Evolutionary conservation across 768 basidiomycete species (phyloP).

Genomic region (Boletus pseudopeckii): DNA sequence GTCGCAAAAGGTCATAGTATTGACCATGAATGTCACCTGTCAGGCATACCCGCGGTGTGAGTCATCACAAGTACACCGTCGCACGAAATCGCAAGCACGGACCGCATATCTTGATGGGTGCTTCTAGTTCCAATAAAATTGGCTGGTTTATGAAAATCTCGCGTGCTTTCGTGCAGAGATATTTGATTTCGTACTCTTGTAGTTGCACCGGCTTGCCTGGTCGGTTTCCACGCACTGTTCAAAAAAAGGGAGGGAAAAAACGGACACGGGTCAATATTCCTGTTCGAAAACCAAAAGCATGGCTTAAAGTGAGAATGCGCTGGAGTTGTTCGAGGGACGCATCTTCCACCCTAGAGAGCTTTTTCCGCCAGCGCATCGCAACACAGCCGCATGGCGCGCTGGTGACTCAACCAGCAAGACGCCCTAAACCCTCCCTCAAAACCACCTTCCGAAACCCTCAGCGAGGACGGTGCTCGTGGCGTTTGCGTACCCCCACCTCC

Average conservation of each 20-base stretch:
- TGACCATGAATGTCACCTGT: slow-evolving; percentile 98
- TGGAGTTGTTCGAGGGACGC: background rate
- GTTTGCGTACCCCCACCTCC: background rate
- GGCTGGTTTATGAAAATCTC: slow-evolving; percentile 99
- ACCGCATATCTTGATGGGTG: slow-evolving; percentile 99
- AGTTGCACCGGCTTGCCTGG: slow-evolving; percentile 98
- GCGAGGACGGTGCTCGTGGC: background rate
- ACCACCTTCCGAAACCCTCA: background rate
- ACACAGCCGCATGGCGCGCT: slow-evolving; percentile 19
- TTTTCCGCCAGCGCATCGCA: slow-evolving; percentile 11
- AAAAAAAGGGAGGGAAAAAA: slow-evolving; percentile 21
- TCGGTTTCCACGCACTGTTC: slow-evolving; percentile 91
- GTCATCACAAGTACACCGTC: slow-evolving; percentile 15
- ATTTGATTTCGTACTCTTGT: slow-evolving; percentile 99
- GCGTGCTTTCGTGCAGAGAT: slow-evolving; percentile 96
- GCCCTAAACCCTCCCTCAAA: slow-evolving; percentile 9
- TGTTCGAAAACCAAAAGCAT: slow-evolving; percentile 1
- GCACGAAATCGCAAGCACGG: slow-evolving; percentile 28
- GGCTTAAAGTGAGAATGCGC: background rate
- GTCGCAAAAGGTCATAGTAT: slow-evolving; percentile 96
- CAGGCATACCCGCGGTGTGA: slow-evolving; percentile 18
- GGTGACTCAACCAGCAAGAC: background rate
- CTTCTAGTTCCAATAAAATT: slow-evolving; percentile 95
- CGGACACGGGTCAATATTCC: slow-evolving; percentile 13
- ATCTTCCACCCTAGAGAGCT: background rate